These are phyloP conservation scores for Cucumis cinereus DNA, from an alignment of 306 rosid species.

Conservation along the genomic window DNA sequence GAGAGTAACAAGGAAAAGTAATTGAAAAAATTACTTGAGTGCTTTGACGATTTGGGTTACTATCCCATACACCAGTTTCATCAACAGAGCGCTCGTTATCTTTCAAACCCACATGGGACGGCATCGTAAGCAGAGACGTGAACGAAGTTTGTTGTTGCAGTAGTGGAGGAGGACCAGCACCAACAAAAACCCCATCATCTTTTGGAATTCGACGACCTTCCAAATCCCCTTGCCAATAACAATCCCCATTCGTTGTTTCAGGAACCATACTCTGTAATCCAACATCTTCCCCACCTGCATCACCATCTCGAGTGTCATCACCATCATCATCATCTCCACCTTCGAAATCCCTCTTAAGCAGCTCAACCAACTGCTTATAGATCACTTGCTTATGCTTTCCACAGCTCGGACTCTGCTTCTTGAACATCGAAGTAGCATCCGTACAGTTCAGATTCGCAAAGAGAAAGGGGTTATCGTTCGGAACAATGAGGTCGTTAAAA, in stretches of 20 bases:
- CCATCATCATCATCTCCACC: neutral
- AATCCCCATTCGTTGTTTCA: slow-evolving; percentile 6
- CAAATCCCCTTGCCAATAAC: slow-evolving; percentile 16
- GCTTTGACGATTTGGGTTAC: slow-evolving; percentile 13
- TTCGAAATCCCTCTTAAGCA: slow-evolving; percentile 31
- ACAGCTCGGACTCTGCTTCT: slow-evolving; percentile 18
- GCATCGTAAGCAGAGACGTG: slow-evolving; percentile 30
- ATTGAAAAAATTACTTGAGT: slow-evolving; percentile 20
- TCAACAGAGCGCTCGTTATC: slow-evolving; percentile 9
- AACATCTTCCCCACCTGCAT: neutral
- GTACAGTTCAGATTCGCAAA: neutral
- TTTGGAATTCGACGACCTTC: slow-evolving; percentile 12
- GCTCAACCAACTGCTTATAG: slow-evolving; percentile 47
- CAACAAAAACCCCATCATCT: slow-evolving; percentile 11
- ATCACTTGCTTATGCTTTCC: slow-evolving; percentile 43
- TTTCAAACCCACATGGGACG: slow-evolving; percentile 14
- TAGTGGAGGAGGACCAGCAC: slow-evolving; percentile 6
- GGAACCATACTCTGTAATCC: slow-evolving; percentile 21
- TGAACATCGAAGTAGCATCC: neutral
- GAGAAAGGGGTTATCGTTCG: slow-evolving; percentile 18
- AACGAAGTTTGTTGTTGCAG: slow-evolving; percentile 19
- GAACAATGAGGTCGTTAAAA: slow-evolving; percentile 37
- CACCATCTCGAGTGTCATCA: slow-evolving; percentile 1
- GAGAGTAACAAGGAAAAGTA: neutral
- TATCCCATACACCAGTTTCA: slow-evolving; percentile 19